A percentile compares a stretch with the other conserved stretches of the same genome.
These are phyloP conservation scores for Aegilops speltoides DNA, from an alignment of 176 grass and related monocot genomes.

Conservation along the genomic window DNA sequence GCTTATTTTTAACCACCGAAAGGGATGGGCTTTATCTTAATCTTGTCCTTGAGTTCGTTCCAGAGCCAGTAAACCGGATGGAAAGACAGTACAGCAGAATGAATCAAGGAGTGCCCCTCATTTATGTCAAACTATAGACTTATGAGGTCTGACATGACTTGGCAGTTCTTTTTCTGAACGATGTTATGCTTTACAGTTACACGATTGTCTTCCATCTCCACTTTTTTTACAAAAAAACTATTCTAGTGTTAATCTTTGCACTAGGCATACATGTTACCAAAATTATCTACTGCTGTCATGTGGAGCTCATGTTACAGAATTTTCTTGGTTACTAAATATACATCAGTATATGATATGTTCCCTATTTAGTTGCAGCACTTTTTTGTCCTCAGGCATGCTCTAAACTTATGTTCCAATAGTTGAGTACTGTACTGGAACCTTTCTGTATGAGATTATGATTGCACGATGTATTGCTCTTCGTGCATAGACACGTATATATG, in stretches of 20 bases:
- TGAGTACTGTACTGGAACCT: conserved; percentile 19
- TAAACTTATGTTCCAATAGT: conserved; percentile 25
- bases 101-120: conserved; percentile 84
- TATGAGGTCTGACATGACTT: conserved; percentile 58
- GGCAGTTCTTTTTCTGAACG: background rate
- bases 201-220: background rate
- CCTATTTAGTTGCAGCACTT: background rate
- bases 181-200: background rate
- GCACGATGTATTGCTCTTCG: too few species aligned
- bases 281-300: conserved; percentile 15
- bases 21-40: conserved; percentile 89
- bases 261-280: conserved; percentile 9
- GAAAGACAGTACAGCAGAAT: conserved; percentile 73
- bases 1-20: conserved; percentile 83
- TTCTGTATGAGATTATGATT: too few species aligned
- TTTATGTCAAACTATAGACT: conserved; percentile 87
- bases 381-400: conserved; percentile 3
- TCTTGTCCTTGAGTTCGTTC: conserved; percentile 88
- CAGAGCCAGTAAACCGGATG: conserved; percentile 79
- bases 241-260: background rate
- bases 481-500: too few species aligned
- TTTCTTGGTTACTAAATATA: background rate
- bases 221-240: background rate
- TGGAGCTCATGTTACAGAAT: background rate
- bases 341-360: background rate